Percentiles rank a stretch among this genome's conserved stretches.
phyloP scores from a whole-genome alignment of 495 filamentous ascomycete genomes.

The Lophiotrema nucula region DNA sequence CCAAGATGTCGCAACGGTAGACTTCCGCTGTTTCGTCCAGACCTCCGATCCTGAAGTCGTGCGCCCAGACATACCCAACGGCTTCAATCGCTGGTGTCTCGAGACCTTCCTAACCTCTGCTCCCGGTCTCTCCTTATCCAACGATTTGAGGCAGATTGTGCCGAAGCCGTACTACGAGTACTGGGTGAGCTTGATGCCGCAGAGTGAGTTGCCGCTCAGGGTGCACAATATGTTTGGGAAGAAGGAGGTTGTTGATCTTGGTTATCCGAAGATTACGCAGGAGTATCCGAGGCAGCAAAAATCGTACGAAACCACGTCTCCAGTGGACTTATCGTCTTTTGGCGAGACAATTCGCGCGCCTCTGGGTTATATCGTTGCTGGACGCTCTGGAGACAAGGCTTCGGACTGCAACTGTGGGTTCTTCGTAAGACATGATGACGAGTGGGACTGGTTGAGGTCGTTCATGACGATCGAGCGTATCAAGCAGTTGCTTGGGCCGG shows the following conservation, averaged over 20 bases:
- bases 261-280: slow-evolving; percentile 15
- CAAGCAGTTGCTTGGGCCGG: slow-evolving; percentile 37
- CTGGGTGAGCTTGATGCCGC: slow-evolving; percentile 34
- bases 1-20: slow-evolving; percentile 43
- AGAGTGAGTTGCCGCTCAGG: slow-evolving; percentile 28
- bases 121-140: slow-evolving; percentile 34
- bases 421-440: slow-evolving; percentile 39
- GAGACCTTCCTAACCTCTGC: slow-evolving; percentile 33
- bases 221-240: slow-evolving; percentile 30
- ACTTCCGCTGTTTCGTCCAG: slow-evolving; percentile 43
- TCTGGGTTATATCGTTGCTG: slow-evolving; percentile 34
- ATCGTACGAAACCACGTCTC: slow-evolving; percentile 30
- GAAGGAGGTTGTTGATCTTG: slow-evolving; percentile 16
- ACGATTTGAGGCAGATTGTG: slow-evolving; percentile 38
- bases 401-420: slow-evolving; percentile 36
- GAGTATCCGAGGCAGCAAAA: slow-evolving; percentile 29
- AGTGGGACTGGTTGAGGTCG: slow-evolving; percentile 41
- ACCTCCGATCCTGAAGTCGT: slow-evolving; percentile 31
- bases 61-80: slow-evolving; percentile 33
- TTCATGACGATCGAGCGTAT: slow-evolving; percentile 39
- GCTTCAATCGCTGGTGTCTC: slow-evolving; percentile 38
- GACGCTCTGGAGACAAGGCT: slow-evolving; percentile 35
- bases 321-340: slow-evolving; percentile 24
- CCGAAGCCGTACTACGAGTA: slow-evolving; percentile 42
- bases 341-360: slow-evolving; percentile 30